These are phyloP conservation scores for Aeminium ludgeri DNA, from an alignment of 495 filamentous ascomycete species.

Conservation along the genomic window DNA sequence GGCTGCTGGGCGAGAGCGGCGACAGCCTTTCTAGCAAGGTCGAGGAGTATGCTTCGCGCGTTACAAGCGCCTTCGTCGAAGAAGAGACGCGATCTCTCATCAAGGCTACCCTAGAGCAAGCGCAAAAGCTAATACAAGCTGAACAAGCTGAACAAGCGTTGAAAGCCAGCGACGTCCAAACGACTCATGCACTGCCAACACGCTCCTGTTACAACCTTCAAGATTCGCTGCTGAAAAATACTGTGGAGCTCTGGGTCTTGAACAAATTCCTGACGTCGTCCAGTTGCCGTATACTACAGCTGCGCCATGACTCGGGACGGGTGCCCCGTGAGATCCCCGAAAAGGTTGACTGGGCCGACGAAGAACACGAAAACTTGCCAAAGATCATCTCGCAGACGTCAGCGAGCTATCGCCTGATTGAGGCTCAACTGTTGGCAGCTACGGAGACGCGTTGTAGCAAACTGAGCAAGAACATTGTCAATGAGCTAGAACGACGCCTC, in stretches of 20 bases:
- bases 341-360: conserved; percentile 16
- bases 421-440: conserved; percentile 55
- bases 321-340: conserved; percentile 28
- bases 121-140: conserved; percentile 34
- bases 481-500: conserved; percentile 54
- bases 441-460: conserved; percentile 53
- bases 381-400: conserved; percentile 16
- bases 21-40: conserved; percentile 38
- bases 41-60: conserved; percentile 38
- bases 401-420: conserved; percentile 37
- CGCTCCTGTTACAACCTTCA: conserved; percentile 17
- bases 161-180: neutral
- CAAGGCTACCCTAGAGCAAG: conserved; percentile 45
- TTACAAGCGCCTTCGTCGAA: conserved; percentile 34
- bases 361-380: neutral
- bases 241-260: conserved; percentile 58
- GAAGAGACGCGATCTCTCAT: conserved; percentile 53
- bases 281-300: conserved; percentile 17
- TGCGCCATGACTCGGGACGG: conserved; percentile 35
- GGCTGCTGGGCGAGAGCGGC: neutral
- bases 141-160: conserved; percentile 22
- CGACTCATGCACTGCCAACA: neutral
- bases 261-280: conserved; percentile 43
- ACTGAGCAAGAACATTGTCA: conserved; percentile 51
- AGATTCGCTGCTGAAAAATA: conserved; percentile 46